Base-by-base conservation (phyloP, 208 protist genomes). In the Trypanosoma congolense region DNA sequence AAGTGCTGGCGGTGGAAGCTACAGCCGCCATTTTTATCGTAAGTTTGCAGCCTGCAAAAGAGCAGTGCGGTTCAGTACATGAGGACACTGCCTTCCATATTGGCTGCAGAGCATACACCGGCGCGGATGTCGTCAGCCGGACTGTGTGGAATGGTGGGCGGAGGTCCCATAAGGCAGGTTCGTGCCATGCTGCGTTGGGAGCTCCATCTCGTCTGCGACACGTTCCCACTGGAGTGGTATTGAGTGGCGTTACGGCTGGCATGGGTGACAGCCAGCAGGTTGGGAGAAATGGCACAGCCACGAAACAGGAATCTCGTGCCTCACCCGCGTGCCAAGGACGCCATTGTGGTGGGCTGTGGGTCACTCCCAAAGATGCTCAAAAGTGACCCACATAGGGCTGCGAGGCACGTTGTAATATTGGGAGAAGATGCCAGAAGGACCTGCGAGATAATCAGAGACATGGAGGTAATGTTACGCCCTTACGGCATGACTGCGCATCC, bases 401-500 rank as follows among this genome's bases (percentile, higher is more conserved):
- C 52, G 24, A 43, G 40, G 35, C 21, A 47, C 21, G 33, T 28
- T 5, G 10, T 33, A 18, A 57, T 57, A 10, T 25, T 16, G 18
- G 52, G n/a, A 19, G 38, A 26, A 12, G 10, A 47, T 19, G 52
- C 52, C 1, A 24, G 26, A 33, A 14, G 4, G 52, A 22, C 12
- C 3, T 25, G 31, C 29, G 14, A 14, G 16, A 22, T 33, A 16
- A 28, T 21, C 0, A 57, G 43, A 31, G 38, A 42, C 1, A 57
- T 57, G 52, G 36, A 24, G 38, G 38, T 31, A 24, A 46, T 47
- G 4, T 36, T 43, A 4, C 38, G 52, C 2, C 31, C 31, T 1
- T 57, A 33, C n/a, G 52, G 31, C 14, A 46, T 57, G 52, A 26
- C 52, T 45, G 52, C 38, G 31, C 52, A 47, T 45, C 46, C 52